Percentiles rank a stretch among this genome's conserved stretches.
Conservation (phyloP, 306 rosid genomes). For the Phaseolus lunatus region DNA sequence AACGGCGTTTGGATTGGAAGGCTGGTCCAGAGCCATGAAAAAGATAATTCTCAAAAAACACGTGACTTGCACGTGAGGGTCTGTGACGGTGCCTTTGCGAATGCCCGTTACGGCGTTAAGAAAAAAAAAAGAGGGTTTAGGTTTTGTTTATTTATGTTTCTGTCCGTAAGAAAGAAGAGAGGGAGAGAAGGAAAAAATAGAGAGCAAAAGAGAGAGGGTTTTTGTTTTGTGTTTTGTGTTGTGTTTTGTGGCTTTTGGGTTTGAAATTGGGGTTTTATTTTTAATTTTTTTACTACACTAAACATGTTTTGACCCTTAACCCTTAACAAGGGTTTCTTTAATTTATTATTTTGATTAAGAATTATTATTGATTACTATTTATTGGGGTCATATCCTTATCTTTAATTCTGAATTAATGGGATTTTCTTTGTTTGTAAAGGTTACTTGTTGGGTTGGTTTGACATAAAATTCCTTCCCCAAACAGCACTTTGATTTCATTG, state of each 20-base stretch:
- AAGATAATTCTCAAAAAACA: conserved; percentile 48
- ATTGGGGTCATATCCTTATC: conserved; percentile 65
- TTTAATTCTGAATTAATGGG: conserved; percentile 59
- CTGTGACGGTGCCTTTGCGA: conserved; percentile 65
- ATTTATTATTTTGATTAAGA: not conserved
- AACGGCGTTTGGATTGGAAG: conserved; percentile 52
- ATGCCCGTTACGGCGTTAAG: conserved; percentile 78
- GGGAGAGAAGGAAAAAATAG: not conserved
- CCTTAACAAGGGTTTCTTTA: conserved; percentile 49
- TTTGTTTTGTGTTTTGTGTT: conserved; percentile 3
- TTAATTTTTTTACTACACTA: conserved; percentile 37
- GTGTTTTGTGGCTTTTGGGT: conserved; percentile 47
- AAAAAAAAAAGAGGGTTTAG: conserved; percentile 24
- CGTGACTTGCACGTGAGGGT: conserved; percentile 60
- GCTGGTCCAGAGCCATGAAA: conserved; percentile 74
- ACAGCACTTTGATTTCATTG: conserved; percentile 50
- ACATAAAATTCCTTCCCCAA: conserved; percentile 54
- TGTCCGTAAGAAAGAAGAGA: conserved; percentile 45
- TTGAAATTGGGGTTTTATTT: conserved; percentile 44
- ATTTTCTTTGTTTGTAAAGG: conserved; percentile 55
- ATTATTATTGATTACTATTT: conserved; percentile 51
- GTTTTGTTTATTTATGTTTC: conserved; percentile 29
- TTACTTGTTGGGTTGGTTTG: conserved; percentile 54
- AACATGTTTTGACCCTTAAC: conserved; percentile 66
- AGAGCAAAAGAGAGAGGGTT: not conserved